Percentiles rank a stretch among this genome's conserved stretches.
Evolutionary conservation across 2,329 filamentous ascomycete species (phyloP).

Genomic region (Phaeophleospora eucalypticola): DNA sequence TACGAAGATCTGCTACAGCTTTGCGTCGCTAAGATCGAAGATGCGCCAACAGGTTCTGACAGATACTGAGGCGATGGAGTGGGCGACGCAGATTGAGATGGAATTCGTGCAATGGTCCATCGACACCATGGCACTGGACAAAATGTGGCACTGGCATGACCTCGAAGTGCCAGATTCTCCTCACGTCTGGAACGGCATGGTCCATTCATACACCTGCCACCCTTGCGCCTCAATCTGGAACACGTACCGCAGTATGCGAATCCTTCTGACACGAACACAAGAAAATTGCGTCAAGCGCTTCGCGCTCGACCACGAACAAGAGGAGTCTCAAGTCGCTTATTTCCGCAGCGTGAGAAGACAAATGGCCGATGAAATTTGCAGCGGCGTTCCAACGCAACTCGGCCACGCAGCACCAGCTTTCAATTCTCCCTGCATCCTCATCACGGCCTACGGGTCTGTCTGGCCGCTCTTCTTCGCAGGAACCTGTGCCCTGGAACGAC

Average conservation of each 20-base stretch:
- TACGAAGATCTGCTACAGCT: slow-evolving; percentile 23
- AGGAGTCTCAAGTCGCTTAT: slow-evolving; percentile 22
- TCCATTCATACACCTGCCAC: slow-evolving; percentile 23
- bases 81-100: slow-evolving; percentile 23
- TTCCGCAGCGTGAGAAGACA: slow-evolving; percentile 26
- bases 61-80: slow-evolving; percentile 21
- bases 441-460: slow-evolving; percentile 29
- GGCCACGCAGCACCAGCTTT: slow-evolving; percentile 25
- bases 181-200: slow-evolving; percentile 30
- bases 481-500: slow-evolving; percentile 29
- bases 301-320: slow-evolving; percentile 9
- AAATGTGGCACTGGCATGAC: slow-evolving; percentile 26
- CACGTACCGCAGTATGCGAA: slow-evolving; percentile 26
- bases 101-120: slow-evolving; percentile 28
- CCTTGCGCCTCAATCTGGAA: slow-evolving; percentile 26
- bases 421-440: slow-evolving; percentile 24
- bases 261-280: slow-evolving; percentile 30
- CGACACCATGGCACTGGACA: slow-evolving; percentile 15
- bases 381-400: slow-evolving; percentile 23
- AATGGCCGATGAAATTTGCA: slow-evolving; percentile 32
- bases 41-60: slow-evolving; percentile 17
- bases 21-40: slow-evolving; percentile 21
- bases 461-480: slow-evolving; percentile 35
- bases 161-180: slow-evolving; percentile 27
- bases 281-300: slow-evolving; percentile 24